A percentile compares a stretch with the other conserved stretches of the same genome.
These are phyloP conservation scores for Hypoxylon sp. DNA, from an alignment of 2,329 filamentous ascomycete species.

Conservation along the genomic window DNA sequence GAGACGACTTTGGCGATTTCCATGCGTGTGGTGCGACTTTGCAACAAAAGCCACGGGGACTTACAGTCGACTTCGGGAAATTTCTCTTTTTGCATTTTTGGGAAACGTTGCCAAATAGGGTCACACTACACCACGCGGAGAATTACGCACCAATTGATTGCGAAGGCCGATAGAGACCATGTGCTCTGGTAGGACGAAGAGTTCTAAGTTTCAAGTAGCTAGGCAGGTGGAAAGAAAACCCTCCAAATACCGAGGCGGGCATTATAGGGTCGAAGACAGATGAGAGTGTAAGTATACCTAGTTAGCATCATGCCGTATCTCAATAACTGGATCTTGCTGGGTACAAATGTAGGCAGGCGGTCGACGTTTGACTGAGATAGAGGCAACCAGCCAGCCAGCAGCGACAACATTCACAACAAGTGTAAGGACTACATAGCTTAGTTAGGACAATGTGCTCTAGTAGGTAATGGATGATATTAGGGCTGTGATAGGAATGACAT, in stretches of 20 bases:
- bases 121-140: conserved; percentile 55
- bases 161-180: conserved; percentile 49
- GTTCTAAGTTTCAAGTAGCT: conserved; percentile 21
- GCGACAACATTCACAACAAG: background rate
- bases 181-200: conserved; percentile 52
- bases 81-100: conserved; percentile 52
- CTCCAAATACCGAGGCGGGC: conserved; percentile 8
- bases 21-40: conserved; percentile 49
- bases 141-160: conserved; percentile 51
- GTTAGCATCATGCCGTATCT: background rate
- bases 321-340: conserved; percentile 7
- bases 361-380: conserved; percentile 14
- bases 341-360: conserved; percentile 17
- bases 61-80: conserved; percentile 57
- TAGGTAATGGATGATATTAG: background rate
- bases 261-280: conserved; percentile 18
- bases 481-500: conserved; percentile 1
- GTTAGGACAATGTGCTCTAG: background rate
- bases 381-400: conserved; percentile 6
- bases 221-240: conserved; percentile 16
- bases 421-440: background rate
- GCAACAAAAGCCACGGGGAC: conserved; percentile 54
- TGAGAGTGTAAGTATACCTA: conserved; percentile 9
- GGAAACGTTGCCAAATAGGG: conserved; percentile 48
- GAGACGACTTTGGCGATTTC: conserved; percentile 45